Base-by-base conservation (phyloP, 371 early-diverging fungal genomes). In the Zopfochytrium polystomum region DNA sequence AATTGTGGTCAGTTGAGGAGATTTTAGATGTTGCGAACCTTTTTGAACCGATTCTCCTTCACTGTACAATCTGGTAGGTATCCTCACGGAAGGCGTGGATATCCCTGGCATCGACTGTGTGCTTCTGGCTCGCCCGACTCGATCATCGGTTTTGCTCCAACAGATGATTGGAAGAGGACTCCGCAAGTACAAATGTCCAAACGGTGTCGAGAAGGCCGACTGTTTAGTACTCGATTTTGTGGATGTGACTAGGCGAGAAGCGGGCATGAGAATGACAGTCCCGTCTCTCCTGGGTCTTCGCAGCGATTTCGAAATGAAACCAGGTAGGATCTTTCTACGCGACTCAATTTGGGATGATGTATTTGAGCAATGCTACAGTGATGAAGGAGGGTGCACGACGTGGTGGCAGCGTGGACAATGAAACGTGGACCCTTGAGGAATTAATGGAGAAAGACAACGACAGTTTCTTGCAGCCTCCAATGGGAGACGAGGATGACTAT, bases 101-200 rank as follows among this genome's bases (percentile, higher is more conserved):
- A n/a, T n/a, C n/a, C n/a, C n/a, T n/a, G 52, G 71, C 9, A 88
- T 94, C 26, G 96, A 96, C 63, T 90, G 90, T 55, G 78, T 95
- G 23, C 56, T 96, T 3, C 84, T 95, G 80, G 92, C 91, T 0
- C 78, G 94, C 5, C 96, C 95, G 0, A 96, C 97, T 2, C 69
- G 79, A 23, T 90, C 90, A 11, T 67, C 75, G 7, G 88, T 83
- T 1, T 77, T 96, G 49, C 88, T 92, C 74, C 91, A 89, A 65
- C 96, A 96, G 72, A 96, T 96, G 96, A 74, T 96, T 54, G 96
- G 96, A 2, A 82, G 96, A 26, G 96, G 96, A 3, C 77, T 95
- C 81, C 80, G 95, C 1, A 67, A 71, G 1, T 51, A 61, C 48
- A 48, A 23, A 30, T 66, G 54, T 55, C 26, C 9, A 20, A 30